Base-by-base conservation (phyloP, 1,139 yeast genomes). In the Blastobotrys persicus region DNA sequence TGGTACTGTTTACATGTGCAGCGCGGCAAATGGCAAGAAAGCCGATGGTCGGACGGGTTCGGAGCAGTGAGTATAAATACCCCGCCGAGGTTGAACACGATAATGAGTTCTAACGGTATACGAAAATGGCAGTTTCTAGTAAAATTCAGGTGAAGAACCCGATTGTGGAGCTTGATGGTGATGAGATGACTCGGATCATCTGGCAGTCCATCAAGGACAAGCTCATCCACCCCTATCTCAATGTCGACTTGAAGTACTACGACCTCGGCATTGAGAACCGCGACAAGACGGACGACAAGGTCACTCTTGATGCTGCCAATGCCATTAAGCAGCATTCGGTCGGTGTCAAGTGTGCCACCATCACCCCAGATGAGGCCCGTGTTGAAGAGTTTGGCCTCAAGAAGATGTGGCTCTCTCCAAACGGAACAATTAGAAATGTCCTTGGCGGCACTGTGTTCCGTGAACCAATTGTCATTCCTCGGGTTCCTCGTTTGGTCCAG, bases 341-440 rank as follows among this genome's bases (percentile, higher is more conserved):
- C 45, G 98, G 95, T 53, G 85, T 91, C 63, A 91, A 91, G 75
- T 91, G 98, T 74, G 98, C 98, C 46, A 91, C 98, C 50, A 91
- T 91, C 69, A 91, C 98, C n/a, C 98, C 98, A 6, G 98, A 91
- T 68, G 98, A 91, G 74, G 91, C 86, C 40, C 81, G 98, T 62
- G 97, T 91, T 49, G 73, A 87, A 70, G 98, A 91, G 72, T 91
- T 88, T 69, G 74, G 78, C 55, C 79, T 91, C 70, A 89, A 89
- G 73, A 85, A 89, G 71, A 91, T 91, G 98, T 91, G 97, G 97
- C 78, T 86, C 50, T 88, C 96, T 19, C 98, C 98, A 58, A 91
- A 91, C 71, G 98, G 98, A 59, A 91, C 98, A 44, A 87, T 91
- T 67, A 82, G 98, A 72, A 91, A 91, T 73, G 85, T 91, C 59